Conservation (phyloP, 805 yeast species). For the Yarrowia osloensis region DNA sequence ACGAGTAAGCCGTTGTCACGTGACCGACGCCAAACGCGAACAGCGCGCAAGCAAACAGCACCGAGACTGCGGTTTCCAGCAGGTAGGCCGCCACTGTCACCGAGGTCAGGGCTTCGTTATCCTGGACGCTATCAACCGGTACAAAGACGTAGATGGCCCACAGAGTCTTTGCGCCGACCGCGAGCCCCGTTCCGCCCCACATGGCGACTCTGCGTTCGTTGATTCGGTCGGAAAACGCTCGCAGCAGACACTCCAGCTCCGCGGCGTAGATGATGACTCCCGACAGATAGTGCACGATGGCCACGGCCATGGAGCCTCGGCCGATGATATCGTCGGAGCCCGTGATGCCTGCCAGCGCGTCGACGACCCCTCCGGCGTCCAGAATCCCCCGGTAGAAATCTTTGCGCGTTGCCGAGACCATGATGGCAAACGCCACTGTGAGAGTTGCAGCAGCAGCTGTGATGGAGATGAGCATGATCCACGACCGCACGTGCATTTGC, state of each 20-base stretch:
- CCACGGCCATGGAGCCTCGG: conserved; percentile 1
- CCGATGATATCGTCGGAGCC: conserved; percentile 1
- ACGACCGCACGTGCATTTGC: neutral
- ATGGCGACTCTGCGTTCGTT: conserved; percentile 13
- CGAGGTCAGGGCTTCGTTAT: neutral
- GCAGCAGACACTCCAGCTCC: neutral
- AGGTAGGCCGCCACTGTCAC: conserved; percentile 17
- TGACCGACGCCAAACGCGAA: conserved; percentile 24
- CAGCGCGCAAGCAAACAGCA: conserved; percentile 10
- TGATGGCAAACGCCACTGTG: conserved; percentile 11
- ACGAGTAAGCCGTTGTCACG: conserved; percentile 1
- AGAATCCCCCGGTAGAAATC: conserved; percentile 1
- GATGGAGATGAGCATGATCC: conserved; percentile 5
- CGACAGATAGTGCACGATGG: conserved; percentile 11
- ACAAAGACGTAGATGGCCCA: conserved; percentile 28
- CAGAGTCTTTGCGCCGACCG: neutral
- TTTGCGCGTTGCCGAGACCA: neutral
- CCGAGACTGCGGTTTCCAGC: neutral
- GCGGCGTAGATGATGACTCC: conserved; percentile 26
- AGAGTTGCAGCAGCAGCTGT: neutral
- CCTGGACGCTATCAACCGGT: neutral
- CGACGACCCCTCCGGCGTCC: conserved; percentile 13
- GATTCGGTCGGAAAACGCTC: conserved; percentile 6
- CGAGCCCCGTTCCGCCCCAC: conserved; percentile 15
- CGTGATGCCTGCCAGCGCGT: neutral